These are phyloP conservation scores for Akanthomyces dipterigenus DNA, from an alignment of 2,329 filamentous ascomycete genomes.

Conservation along the genomic window DNA sequence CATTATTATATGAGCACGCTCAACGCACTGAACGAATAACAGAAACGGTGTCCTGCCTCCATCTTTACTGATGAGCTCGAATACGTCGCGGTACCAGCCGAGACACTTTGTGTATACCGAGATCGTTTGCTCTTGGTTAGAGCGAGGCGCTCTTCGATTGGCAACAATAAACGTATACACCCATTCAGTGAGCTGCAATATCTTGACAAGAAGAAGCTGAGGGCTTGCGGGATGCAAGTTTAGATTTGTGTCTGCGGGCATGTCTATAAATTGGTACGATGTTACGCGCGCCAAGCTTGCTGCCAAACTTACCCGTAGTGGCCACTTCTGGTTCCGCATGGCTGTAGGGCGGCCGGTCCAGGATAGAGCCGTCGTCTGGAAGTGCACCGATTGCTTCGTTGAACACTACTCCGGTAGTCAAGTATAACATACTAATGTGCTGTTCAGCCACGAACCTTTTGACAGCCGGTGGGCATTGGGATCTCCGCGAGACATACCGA, in stretches of 20 bases:
- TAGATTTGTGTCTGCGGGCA: neutral
- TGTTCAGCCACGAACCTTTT: neutral
- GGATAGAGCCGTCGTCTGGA: neutral
- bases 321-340: neutral
- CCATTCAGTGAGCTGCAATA: conserved; percentile 16
- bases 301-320: neutral
- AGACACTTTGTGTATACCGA: conserved; percentile 14
- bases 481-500: neutral
- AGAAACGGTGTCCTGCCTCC: conserved; percentile 13
- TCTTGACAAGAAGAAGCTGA: conserved; percentile 10
- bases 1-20: no score
- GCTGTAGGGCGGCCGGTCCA: neutral
- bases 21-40: conserved; percentile 16
- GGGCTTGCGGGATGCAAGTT: neutral
- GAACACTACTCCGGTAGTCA: neutral
- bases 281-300: no score
- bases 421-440: neutral
- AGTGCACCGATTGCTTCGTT: neutral
- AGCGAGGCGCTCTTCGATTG: neutral
- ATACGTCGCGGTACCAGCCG: conserved; percentile 15
- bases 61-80: conserved; percentile 3
- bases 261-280: no score
- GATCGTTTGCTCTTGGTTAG: neutral
- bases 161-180: conserved; percentile 12
- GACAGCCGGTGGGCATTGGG: no score